phyloP scores from a whole-genome alignment of 495 filamentous ascomycete species.

The Parachaetomium inaequale region DNA sequence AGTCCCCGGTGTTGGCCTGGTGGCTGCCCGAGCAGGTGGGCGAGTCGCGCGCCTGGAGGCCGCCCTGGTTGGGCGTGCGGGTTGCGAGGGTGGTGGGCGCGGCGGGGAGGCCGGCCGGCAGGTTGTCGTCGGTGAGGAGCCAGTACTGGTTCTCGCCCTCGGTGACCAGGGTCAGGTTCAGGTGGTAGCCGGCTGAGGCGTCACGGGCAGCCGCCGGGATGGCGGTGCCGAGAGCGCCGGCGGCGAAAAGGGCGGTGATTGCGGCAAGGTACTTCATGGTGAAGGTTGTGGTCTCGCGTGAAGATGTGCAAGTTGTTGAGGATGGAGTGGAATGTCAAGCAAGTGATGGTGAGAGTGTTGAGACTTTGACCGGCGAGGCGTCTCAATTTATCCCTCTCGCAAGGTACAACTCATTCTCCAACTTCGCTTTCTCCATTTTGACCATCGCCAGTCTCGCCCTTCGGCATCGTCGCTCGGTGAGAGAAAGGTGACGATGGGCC shows the following conservation, averaged over 20 bases:
- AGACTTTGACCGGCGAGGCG: no score
- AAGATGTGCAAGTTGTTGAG: neutral
- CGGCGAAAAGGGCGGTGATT: neutral
- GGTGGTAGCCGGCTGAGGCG: neutral
- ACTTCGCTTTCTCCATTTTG: no score
- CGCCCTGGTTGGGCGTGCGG: neutral
- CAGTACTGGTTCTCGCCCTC: neutral
- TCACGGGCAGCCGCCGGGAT: neutral
- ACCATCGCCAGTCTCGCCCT: no score
- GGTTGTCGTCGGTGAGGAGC: slow-evolving; percentile 1
- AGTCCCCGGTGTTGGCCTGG: neutral
- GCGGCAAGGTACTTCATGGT: neutral
- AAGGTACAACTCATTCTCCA: no score
- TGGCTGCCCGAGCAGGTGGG: neutral
- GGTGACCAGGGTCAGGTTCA: neutral
- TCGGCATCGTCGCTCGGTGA: no score
- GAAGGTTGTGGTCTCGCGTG: neutral
- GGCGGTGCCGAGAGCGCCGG: neutral
- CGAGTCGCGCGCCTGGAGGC: neutral
- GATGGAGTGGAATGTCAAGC: neutral
- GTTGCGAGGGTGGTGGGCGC: neutral
- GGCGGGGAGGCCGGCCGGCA: neutral
- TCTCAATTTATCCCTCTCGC: no score
- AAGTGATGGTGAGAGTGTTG: neutral
- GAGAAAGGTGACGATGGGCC: no score